These are phyloP conservation scores for Chlorophyllum brunneum DNA, from an alignment of 768 basidiomycete species.

Conservation along the genomic window DNA sequence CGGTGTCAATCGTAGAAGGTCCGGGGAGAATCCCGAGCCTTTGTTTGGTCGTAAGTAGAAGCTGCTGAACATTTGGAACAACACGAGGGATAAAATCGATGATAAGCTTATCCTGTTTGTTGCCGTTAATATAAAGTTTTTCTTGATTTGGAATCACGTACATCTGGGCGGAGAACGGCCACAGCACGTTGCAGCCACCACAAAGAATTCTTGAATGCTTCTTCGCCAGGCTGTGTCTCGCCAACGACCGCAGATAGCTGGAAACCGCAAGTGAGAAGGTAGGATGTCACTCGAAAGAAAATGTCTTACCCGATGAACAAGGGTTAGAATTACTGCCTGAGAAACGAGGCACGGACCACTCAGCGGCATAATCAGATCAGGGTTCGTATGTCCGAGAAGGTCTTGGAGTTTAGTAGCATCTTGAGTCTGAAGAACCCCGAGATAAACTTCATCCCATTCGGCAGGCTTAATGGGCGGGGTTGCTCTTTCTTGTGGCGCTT, in stretches of 20 bases:
- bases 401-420: conserved; percentile 73
- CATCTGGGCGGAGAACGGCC: conserved; percentile 67
- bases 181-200: conserved; percentile 87
- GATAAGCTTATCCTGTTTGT: conserved; percentile 68
- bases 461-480: conserved; percentile 53
- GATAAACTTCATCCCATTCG: conserved; percentile 84
- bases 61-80: conserved; percentile 72
- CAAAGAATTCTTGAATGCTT: conserved; percentile 74
- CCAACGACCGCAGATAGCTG: conserved; percentile 74
- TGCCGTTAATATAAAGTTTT: not conserved
- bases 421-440: conserved; percentile 72
- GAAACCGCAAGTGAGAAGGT: conserved; percentile 8
- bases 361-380: conserved; percentile 77
- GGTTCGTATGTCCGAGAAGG: conserved; percentile 67
- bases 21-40: conserved; percentile 74
- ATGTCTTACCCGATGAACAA: conserved; percentile 71
- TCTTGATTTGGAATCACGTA: conserved; percentile 26
- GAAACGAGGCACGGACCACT: conserved; percentile 68
- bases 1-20: conserved; percentile 61
- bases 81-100: conserved; percentile 80
- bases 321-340: conserved; percentile 79
- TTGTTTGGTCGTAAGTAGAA: conserved; percentile 76
- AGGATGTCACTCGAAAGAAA: not conserved
- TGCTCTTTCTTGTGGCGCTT: conserved; percentile 39
- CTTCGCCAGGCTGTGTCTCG: conserved; percentile 74